Base-by-base conservation (phyloP, 2,329 filamentous ascomycete species). In the Hypoxylon sp. region DNA sequence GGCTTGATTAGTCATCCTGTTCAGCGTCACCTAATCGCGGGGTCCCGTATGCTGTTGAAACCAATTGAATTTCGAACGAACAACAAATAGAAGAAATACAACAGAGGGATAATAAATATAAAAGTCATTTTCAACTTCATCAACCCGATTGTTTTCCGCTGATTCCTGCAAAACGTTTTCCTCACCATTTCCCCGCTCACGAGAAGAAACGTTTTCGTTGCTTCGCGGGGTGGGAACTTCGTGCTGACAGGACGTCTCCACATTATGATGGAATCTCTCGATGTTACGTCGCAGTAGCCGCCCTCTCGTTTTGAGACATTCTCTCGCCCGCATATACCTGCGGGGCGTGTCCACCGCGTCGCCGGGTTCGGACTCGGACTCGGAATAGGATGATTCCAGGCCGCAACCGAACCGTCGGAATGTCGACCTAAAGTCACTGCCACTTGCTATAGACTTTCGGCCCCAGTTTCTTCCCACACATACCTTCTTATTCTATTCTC, bases 281-380 rank as follows among this genome's bases (percentile, higher is more conserved):
- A 19, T 34, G 14, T 19, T 32, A n/a, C 49, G 25, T 36, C 49
- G 28, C 25, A 32, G 30, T 36, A 17, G n/a, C 14, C 17, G 25
- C 13, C 49, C 49, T 21, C 49, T 52, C 30, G 30, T n/a, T 52
- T 28, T 10, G 28, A 10, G 7, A n/a, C 49, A 25, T 19, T 36
- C 14, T 2, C 30, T 52, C 2, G 14, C 30, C 10, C 10, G 28
- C 17, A n/a, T 28, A 25, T 19, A 11, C n/a, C 28, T 52, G 28
- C 28, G 14, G 21, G 49, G 25, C 49, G 30, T 32, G 19, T 21
- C 9, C 49, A 25, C 19, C 28, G 30, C 9, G 49, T 52, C 25
- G 30, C 13, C 9, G 11, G 10, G 11, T 23, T 53, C 32, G 50
- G 50, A 38, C 50, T 38, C 32, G n/a, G 50, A 38, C 50, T 38